These are phyloP conservation scores for Volvox africanus DNA, from an alignment of 139 green algal species.

Conservation along the genomic window DNA sequence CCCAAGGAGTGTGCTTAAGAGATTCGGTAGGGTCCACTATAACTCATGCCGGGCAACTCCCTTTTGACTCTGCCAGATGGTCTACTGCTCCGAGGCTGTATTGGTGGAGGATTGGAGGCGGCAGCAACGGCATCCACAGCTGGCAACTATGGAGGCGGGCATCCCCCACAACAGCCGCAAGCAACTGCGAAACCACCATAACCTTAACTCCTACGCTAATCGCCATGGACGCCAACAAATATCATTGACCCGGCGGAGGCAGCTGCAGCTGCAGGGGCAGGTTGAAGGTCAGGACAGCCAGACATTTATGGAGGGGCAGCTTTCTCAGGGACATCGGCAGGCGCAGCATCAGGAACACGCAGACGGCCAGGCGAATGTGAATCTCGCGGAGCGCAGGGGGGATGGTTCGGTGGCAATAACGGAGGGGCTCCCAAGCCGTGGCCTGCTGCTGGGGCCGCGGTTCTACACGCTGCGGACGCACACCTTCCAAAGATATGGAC, in stretches of 20 bases:
- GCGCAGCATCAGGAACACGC: not conserved
- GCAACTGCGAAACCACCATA: not conserved
- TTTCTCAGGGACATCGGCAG: not conserved
- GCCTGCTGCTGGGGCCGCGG: not conserved
- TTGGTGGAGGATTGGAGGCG: not conserved
- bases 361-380: not conserved
- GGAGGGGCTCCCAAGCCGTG: not conserved
- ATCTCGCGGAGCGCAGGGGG: not conserved
- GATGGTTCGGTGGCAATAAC: not conserved
- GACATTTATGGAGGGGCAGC: not conserved
- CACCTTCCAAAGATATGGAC: constrained; percentile 68
- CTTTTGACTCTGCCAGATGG: not conserved
- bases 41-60: not conserved
- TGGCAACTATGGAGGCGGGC: not conserved
- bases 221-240: no score
- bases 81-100: not conserved
- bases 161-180: not conserved
- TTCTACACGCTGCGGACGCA: constrained; percentile 45
- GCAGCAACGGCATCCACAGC: not conserved
- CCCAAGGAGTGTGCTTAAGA: no score
- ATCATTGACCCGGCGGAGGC: not conserved
- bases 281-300: not conserved
- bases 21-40: no score
- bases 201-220: no score
- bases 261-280: not conserved